Conservation (phyloP, 106 monocot species). For the Vanilla planifolia region DNA sequence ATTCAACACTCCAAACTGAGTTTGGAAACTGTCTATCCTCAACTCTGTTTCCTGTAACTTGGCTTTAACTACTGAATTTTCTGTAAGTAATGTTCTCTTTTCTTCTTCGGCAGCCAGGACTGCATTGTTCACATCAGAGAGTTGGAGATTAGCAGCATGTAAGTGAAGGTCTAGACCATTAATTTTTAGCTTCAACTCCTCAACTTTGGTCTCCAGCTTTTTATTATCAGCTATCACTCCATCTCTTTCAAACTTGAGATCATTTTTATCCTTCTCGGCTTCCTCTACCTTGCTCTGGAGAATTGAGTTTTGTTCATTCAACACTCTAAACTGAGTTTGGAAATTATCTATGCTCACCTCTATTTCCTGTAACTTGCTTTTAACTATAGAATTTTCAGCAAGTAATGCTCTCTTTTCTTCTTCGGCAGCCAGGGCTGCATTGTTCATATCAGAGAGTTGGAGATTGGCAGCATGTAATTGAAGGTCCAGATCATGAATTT, state of each 20-base stretch:
- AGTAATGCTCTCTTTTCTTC: constrained; percentile 21
- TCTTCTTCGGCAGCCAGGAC: constrained; percentile 21
- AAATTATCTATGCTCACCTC: constrained; percentile 12
- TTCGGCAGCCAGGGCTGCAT: constrained; percentile 2
- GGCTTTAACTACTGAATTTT: constrained; percentile 9
- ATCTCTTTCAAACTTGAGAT: constrained; percentile 15
- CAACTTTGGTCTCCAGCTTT: constrained; percentile 22
- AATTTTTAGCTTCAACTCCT: constrained; percentile 24
- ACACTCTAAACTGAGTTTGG: constrained; percentile 15
- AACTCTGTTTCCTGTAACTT: constrained; percentile 18
- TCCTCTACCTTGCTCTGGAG: constrained; percentile 17
- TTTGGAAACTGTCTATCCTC: constrained; percentile 13
- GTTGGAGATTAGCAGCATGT: constrained; percentile 2
- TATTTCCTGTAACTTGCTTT: constrained; percentile 9
- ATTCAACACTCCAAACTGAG: constrained; percentile 19
- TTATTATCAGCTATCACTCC: constrained; percentile 13
- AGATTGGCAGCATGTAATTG: constrained; percentile 15
- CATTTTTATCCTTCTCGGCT: not conserved
- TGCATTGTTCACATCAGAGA: constrained; percentile 9
- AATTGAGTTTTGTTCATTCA: constrained; percentile 13
- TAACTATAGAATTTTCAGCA: constrained; percentile 5
- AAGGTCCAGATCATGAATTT: constrained; percentile 21
- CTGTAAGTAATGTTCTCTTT: constrained; percentile 17
- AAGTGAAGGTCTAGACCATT: constrained; percentile 20
- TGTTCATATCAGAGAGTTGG: constrained; percentile 9